These are phyloP conservation scores for Pythium pyrilobum DNA, from an alignment of 352 stramenopile genomes.

Conservation along the genomic window DNA sequence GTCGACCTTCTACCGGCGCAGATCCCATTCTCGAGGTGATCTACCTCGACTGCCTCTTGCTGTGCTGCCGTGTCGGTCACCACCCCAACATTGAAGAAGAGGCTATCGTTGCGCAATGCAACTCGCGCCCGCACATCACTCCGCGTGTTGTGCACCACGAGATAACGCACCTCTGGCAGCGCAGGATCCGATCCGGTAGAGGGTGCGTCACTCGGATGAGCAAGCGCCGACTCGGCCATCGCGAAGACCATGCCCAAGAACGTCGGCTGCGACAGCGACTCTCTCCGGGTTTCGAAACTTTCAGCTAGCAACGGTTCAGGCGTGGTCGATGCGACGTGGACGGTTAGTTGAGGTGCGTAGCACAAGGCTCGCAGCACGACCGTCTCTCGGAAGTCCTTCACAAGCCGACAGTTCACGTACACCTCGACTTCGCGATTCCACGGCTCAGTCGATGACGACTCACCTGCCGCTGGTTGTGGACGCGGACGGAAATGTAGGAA, in stretches of 20 bases:
- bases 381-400: conserved; percentile 86
- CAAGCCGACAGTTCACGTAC: conserved; percentile 83
- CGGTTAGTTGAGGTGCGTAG: conserved; percentile 70
- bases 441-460: conserved; percentile 23
- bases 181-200: conserved; percentile 5
- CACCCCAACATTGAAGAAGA: conserved; percentile 78
- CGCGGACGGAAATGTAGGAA: conserved; percentile 84
- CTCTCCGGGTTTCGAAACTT: conserved; percentile 15
- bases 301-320: conserved; percentile 26
- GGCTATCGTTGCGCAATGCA: conserved; percentile 75
- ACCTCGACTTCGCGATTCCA: conserved; percentile 85
- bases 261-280: conserved; percentile 43
- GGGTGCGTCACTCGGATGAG: conserved; percentile 26
- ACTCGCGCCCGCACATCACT: conserved; percentile 58
- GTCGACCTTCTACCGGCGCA: conserved; percentile 61
- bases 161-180: conserved; percentile 42
- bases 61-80: conserved; percentile 34
- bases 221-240: conserved; percentile 65
- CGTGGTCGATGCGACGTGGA: conserved; percentile 50
- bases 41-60: conserved; percentile 37
- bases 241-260: conserved; percentile 80
- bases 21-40: conserved; percentile 64
- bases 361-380: conserved; percentile 75
- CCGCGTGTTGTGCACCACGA: conserved; percentile 76
- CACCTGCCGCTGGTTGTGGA: conserved; percentile 22